Evolutionary conservation across 225 moss, liverwort and hornwort genomes (phyloP).

Genomic region (Sphagnum contortum): DNA sequence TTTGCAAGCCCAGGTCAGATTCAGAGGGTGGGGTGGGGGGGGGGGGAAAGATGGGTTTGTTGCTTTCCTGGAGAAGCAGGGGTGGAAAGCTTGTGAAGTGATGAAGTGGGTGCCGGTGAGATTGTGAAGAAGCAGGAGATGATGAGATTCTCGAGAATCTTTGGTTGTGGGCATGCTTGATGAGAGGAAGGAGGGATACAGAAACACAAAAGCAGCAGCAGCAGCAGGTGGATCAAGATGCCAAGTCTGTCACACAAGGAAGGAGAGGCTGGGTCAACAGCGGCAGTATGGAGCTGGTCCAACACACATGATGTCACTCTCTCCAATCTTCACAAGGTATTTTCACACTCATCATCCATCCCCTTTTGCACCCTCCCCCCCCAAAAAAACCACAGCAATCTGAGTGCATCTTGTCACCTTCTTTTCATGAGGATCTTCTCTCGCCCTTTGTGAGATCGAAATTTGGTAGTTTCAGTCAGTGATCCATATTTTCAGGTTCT

Average conservation of each 20-base stretch:
- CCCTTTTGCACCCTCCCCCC: not conserved
- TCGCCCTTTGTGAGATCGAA: too few relatives aligned
- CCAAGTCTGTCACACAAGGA: constrained; percentile 93
- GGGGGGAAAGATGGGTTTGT: too few relatives aligned
- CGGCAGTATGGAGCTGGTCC: constrained; percentile 88
- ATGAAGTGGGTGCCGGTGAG: too few relatives aligned
- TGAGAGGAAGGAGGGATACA: constrained; percentile 43
- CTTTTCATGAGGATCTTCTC: too few relatives aligned
- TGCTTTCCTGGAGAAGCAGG: too few relatives aligned
- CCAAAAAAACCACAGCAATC: not conserved
- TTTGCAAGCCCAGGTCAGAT: too few relatives aligned
- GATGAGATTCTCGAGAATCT: too few relatives aligned
- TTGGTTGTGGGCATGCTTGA: constrained; percentile 3
- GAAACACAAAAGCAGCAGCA: not conserved
- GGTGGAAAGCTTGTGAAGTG: too few relatives aligned
- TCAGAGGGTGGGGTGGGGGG: too few relatives aligned
- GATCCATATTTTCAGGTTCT: too few relatives aligned
- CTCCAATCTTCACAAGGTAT: constrained; percentile 95
- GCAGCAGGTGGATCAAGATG: constrained; percentile 75
- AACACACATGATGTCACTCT: constrained; percentile 88
- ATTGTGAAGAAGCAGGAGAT: too few relatives aligned
- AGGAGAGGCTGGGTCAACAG: constrained; percentile 51
- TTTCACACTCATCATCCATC: constrained; percentile 5
- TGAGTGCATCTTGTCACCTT: not conserved
- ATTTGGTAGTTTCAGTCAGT: too few relatives aligned